phyloP scores from a whole-genome alignment of 176 grass and related monocot genomes.

The Bonia amplexicaulis region DNA sequence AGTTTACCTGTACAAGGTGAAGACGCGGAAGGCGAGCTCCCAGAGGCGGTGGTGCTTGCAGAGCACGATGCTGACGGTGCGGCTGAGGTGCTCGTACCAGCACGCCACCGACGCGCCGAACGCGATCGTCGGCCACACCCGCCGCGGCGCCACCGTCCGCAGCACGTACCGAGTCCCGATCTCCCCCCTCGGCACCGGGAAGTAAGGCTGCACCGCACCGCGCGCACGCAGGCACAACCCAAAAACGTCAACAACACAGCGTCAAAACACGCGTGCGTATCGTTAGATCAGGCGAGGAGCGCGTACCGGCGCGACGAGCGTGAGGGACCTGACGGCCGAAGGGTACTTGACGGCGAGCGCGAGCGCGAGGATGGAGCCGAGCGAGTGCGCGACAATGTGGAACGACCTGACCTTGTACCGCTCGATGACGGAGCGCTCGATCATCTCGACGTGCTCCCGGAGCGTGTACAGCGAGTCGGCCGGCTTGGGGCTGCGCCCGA shows the following conservation, averaged over 20 bases:
- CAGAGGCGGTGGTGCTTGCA: conserved; percentile 91
- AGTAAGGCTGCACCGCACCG: conserved; percentile 53
- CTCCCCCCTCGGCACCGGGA: conserved; percentile 70
- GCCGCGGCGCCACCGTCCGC: conserved; percentile 73
- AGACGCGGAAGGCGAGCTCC: conserved; percentile 73
- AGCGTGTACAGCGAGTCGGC: conserved; percentile 71
- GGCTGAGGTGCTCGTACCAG: conserved; percentile 97
- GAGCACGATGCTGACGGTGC: conserved; percentile 74
- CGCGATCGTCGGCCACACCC: conserved; percentile 79
- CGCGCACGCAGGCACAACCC: not conserved
- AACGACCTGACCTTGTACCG: conserved; percentile 46
- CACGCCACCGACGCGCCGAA: conserved; percentile 83
- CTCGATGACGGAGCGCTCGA: conserved; percentile 64
- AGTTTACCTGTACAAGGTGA: conserved; percentile 79
- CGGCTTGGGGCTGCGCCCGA: conserved; percentile 73
- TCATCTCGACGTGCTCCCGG: conserved; percentile 62
- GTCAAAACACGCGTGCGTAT: not conserved
- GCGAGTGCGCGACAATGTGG: conserved; percentile 73
- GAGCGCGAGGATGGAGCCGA: conserved; percentile 64
- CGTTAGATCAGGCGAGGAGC: not conserved
- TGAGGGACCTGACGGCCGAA: conserved; percentile 48
- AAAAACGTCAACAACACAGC: not conserved
- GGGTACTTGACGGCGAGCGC: conserved; percentile 68
- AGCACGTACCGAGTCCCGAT: conserved; percentile 72
- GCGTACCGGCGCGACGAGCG: conserved; percentile 56